phyloP scores from a whole-genome alignment of 2,329 filamentous ascomycete species.

The Botrytis fragariae region DNA sequence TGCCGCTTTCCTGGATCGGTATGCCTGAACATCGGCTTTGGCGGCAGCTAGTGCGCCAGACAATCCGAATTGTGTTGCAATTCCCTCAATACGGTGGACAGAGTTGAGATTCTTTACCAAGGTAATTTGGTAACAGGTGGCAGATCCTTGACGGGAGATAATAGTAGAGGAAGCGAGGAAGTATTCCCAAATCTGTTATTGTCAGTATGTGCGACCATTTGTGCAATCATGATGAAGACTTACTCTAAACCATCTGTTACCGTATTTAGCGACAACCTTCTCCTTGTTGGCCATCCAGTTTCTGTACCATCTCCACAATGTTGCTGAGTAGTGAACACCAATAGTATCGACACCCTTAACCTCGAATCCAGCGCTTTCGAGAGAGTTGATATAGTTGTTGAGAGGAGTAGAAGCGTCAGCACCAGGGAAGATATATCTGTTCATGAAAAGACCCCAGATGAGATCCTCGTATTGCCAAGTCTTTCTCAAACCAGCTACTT shows the following conservation, averaged over 20 bases:
- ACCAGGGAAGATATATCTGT: constrained; percentile 98
- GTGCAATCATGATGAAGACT: constrained; percentile 41
- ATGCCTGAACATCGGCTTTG: constrained; percentile 31
- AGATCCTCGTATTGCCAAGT: constrained; percentile 97
- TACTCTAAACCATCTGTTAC: constrained; percentile 91
- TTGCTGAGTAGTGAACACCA: constrained; percentile 95
- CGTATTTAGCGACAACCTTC: constrained; percentile 93
- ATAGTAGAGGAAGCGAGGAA: constrained; percentile 78
- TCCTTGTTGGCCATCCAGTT: constrained; percentile 96
- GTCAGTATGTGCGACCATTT: constrained; percentile 23
- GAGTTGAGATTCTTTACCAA: constrained; percentile 82
- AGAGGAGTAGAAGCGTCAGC: constrained; percentile 94
- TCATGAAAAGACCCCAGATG: constrained; percentile 98
- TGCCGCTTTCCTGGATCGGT: constrained; percentile 11
- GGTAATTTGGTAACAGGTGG: constrained; percentile 76
- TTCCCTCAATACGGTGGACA: constrained; percentile 71
- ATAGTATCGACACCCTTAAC: constrained; percentile 90
- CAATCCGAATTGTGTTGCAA: constrained; percentile 64
- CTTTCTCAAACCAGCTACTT: constrained; percentile 91
- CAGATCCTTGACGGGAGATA: constrained; percentile 69
- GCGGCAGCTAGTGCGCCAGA: constrained; percentile 54
- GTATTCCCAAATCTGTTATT: constrained; percentile 71
- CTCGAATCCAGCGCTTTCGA: constrained; percentile 87
- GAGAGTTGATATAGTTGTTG: constrained; percentile 77
- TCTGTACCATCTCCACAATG: constrained; percentile 96